Evolutionary conservation across 2,329 filamentous ascomycete genomes (phyloP).

Genomic region (Colletotrichum phormii): DNA sequence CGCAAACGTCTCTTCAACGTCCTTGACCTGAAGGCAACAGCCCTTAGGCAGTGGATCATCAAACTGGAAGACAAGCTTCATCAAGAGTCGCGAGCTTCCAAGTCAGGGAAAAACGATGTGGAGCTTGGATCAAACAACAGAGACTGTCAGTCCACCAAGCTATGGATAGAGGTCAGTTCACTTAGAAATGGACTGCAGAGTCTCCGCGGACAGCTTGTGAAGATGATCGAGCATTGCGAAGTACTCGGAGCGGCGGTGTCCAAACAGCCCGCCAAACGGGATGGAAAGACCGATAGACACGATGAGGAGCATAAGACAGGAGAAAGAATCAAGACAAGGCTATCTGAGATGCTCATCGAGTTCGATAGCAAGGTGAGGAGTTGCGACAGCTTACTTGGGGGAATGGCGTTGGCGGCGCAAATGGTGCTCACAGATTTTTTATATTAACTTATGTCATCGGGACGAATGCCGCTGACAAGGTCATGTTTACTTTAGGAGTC

Average conservation of each 20-base stretch:
- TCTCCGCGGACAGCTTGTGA: background rate
- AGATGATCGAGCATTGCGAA: background rate
- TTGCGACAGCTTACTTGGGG: background rate
- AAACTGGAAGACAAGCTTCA: too few relatives aligned
- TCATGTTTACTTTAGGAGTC: too few relatives aligned
- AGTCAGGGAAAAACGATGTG: too few relatives aligned
- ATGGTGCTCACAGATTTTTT: too few relatives aligned
- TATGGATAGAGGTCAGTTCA: constrained; percentile 1
- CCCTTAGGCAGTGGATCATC: too few relatives aligned
- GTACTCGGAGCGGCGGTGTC: background rate
- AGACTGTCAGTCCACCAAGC: too few relatives aligned
- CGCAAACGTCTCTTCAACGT: too few relatives aligned
- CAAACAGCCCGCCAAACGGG: background rate
- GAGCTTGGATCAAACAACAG: too few relatives aligned
- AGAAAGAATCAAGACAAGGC: background rate
- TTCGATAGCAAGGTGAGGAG: background rate
- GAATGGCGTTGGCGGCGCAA: background rate
- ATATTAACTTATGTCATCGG: too few relatives aligned
- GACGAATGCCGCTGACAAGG: too few relatives aligned
- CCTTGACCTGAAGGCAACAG: too few relatives aligned
- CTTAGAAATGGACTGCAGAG: constrained; percentile 3
- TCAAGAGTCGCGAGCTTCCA: too few relatives aligned
- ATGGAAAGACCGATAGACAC: background rate
- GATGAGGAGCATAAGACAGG: background rate
- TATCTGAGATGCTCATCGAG: background rate